phyloP scores from a whole-genome alignment of 768 basidiomycete genomes.

The Psilocybe cubensis region DNA sequence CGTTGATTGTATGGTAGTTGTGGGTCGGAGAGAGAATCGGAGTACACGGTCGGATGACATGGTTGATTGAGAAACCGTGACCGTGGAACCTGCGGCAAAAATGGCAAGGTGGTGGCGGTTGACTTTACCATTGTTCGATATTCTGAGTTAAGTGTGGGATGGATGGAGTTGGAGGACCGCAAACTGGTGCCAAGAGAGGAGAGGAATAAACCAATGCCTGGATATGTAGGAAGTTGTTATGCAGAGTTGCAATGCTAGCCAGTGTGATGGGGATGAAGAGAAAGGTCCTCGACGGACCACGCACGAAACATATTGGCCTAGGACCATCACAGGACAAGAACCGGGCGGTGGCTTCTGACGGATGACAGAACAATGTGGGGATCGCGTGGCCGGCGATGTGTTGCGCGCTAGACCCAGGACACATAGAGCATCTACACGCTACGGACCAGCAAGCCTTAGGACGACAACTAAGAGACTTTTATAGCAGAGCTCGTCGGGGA shows the following conservation, averaged over 20 bases:
- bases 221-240: not conserved
- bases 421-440: not conserved
- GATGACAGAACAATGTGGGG: slow-evolving; percentile 1
- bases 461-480: not conserved
- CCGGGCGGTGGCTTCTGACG: not conserved
- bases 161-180: not conserved
- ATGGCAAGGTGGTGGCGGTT: too few species aligned
- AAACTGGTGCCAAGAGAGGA: not conserved
- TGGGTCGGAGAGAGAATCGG: not conserved
- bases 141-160: not conserved
- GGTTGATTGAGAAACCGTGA: not conserved
- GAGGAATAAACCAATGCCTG: not conserved
- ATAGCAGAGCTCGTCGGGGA: slow-evolving; percentile 4
- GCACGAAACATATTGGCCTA: not conserved
- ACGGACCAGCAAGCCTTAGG: too few species aligned
- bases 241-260: not conserved
- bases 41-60: not conserved
- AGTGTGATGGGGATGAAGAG: not conserved
- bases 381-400: not conserved
- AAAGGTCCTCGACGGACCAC: not conserved
- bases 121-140: not conserved
- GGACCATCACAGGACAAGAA: not conserved
- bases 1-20: not conserved
- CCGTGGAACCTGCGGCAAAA: not conserved
- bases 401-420: not conserved